phyloP scores from a whole-genome alignment of 225 moss, liverwort and hornwort genomes.

The Asterella californica region DNA sequence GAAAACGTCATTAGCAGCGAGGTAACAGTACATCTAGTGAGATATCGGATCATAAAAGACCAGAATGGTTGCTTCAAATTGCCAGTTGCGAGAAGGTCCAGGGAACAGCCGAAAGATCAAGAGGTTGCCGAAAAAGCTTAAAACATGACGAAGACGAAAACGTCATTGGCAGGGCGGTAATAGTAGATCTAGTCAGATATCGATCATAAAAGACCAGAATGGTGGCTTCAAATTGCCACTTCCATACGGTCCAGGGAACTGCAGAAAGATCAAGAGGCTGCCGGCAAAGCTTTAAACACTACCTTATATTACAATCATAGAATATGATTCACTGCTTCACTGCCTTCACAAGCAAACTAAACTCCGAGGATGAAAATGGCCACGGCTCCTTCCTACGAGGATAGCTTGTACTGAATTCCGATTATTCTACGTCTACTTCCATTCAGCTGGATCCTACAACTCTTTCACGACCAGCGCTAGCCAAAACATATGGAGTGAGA shows the following conservation, averaged over 20 bases:
- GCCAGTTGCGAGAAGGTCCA: not conserved
- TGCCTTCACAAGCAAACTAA: constrained; percentile 24
- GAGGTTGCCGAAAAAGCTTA: not conserved
- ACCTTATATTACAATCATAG: constrained; percentile 36
- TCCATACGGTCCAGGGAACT: not conserved
- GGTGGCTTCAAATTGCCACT: constrained; percentile 7
- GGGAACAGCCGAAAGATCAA: not conserved
- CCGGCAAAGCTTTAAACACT: constrained; percentile 7
- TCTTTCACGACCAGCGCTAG: constrained; percentile 20
- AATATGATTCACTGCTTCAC: constrained; percentile 27
- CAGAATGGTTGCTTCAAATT: constrained; percentile 1
- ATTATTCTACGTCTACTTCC: constrained; percentile 18
- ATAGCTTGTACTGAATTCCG: constrained; percentile 28
- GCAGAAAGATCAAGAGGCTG: not conserved
- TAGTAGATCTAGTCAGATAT: not conserved
- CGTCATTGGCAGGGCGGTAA: too few relatives aligned
- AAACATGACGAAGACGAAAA: too few relatives aligned
- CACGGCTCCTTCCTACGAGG: constrained; percentile 22
- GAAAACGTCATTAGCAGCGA: too few relatives aligned
- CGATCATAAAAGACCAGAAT: not conserved
- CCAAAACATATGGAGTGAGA: constrained; percentile 28
- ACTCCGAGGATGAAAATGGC: constrained; percentile 28
- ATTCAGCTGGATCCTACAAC: constrained; percentile 17
- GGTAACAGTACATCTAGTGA: too few relatives aligned
- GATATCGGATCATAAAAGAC: not conserved